These are phyloP conservation scores for Themeda triandra DNA, from an alignment of 176 grass and related monocot species.

Conservation along the genomic window DNA sequence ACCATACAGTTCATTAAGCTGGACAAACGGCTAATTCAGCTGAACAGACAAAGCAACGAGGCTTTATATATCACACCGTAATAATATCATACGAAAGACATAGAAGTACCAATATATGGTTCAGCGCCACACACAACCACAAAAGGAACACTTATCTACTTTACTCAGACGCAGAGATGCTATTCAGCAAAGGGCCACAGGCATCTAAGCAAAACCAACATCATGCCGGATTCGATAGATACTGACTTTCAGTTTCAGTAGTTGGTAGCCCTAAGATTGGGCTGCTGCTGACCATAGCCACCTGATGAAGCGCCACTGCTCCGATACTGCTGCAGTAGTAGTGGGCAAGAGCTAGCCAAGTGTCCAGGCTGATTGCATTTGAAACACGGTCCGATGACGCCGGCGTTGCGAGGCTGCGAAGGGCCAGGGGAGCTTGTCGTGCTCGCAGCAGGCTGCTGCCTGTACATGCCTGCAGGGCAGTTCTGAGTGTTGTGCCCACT, in stretches of 20 bases:
- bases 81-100: neutral
- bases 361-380: slow-evolving; percentile 76
- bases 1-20: neutral
- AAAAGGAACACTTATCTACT: neutral
- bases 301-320: slow-evolving; percentile 14
- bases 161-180: neutral
- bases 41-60: neutral
- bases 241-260: slow-evolving; percentile 36
- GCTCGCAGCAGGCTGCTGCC: slow-evolving; percentile 40
- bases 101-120: slow-evolving; percentile 9
- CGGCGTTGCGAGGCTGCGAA: neutral
- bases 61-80: neutral
- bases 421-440: slow-evolving; percentile 11
- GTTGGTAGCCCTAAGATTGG: slow-evolving; percentile 27
- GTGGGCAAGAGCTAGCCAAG: slow-evolving; percentile 51
- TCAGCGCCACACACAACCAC: no score
- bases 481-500: slow-evolving; percentile 54
- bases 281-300: slow-evolving; percentile 36
- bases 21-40: neutral
- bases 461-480: slow-evolving; percentile 37
- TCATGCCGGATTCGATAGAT: neutral
- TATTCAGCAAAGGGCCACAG: neutral
- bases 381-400: slow-evolving; percentile 40
- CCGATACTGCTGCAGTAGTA: neutral
- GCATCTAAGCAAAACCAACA: neutral